Base-by-base conservation (phyloP, 805 yeast genomes). In the Starmerella potacharoeniae region DNA sequence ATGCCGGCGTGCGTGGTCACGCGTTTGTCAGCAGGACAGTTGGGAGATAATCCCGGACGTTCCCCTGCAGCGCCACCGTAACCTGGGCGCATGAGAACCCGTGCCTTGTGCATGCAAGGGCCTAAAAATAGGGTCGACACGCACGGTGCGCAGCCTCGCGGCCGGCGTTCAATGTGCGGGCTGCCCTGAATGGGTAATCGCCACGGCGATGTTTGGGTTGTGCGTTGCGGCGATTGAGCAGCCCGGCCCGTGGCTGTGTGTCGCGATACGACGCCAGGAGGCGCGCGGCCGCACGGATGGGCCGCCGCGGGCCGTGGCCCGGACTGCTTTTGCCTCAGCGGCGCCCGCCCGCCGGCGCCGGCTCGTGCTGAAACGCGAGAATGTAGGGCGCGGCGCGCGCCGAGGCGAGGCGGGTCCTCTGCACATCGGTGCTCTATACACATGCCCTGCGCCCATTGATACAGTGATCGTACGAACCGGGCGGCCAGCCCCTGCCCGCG, bases 1-100 rank as follows among this genome's bases (percentile, higher is more conserved):
- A 40, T 22, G 43, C 29, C 43, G 16, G 43, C 43, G 8, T 8
- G 14, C n/a, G 43, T 40, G 43, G 43, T 22, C 45, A n/a, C 43
- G 29, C 9, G 37, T 44, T 44, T 31, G 48, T 44, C 48, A 44
- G 37, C 22, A 22, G 29, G 17, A 14, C 48, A 29, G 48, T 22
- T 44, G 37, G 31, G 48, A 28, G 46, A 43, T 30, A 29, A 33
- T 44, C 48, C 36, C 48, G 31, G 29, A 1, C 28, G 37, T 11
- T 31, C 36, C 37, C 48, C 48, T 44, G 48, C 37, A 16, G 37
- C 48, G 30, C 48, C 48, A 44, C 48, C 48, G 48, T 37, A 30
- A 44, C 48, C 37, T 6, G 16, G 31, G 48, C 37, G 48, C 31
- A 31, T 33, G 10, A 1, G 36, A n/a, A 8, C 48, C 48, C 31